phyloP scores from a whole-genome alignment of 805 yeast species.

The Candida pseudoglaebosa region DNA sequence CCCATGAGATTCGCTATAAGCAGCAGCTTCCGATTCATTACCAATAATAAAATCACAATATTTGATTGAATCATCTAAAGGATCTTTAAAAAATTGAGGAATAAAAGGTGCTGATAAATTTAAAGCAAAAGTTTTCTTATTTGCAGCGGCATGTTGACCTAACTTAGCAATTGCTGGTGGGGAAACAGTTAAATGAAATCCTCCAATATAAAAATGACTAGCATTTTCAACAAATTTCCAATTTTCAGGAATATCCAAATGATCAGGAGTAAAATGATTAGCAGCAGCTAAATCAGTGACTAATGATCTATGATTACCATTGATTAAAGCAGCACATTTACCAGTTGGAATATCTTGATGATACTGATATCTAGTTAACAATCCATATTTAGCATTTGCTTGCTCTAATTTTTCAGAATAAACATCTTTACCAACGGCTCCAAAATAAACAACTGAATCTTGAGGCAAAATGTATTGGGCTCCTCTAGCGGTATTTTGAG shows the following conservation, averaged over 20 bases:
- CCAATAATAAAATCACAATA: conserved; percentile 91
- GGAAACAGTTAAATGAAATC: conserved; percentile 98
- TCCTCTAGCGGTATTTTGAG: conserved; percentile 98
- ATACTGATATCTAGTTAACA: conserved; percentile 78
- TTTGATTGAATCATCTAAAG: conserved; percentile 72
- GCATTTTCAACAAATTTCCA: conserved; percentile 84
- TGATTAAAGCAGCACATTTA: conserved; percentile 94
- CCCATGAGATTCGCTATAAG: conserved; percentile 85
- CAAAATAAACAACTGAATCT: conserved; percentile 85
- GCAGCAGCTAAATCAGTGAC: conserved; percentile 98
- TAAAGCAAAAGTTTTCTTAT: conserved; percentile 71
- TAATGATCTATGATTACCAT: conserved; percentile 83
- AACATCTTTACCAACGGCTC: conserved; percentile 92
- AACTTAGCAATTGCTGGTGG: conserved; percentile 88
- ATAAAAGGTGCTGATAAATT: conserved; percentile 97
- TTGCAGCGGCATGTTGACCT: conserved; percentile 88
- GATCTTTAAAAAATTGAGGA: conserved; percentile 91
- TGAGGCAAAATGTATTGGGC: conserved; percentile 88
- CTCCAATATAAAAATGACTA: conserved; percentile 87
- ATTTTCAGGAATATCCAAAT: conserved; percentile 83
- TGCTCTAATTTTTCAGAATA: conserved; percentile 74
- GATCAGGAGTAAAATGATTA: conserved; percentile 88
- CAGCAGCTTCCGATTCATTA: conserved; percentile 95
- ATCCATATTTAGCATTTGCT: conserved; percentile 88
- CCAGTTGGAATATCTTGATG: conserved; percentile 82